phyloP scores from a whole-genome alignment of 1,139 yeast genomes.

The Candida pseudoviswanathii region DNA sequence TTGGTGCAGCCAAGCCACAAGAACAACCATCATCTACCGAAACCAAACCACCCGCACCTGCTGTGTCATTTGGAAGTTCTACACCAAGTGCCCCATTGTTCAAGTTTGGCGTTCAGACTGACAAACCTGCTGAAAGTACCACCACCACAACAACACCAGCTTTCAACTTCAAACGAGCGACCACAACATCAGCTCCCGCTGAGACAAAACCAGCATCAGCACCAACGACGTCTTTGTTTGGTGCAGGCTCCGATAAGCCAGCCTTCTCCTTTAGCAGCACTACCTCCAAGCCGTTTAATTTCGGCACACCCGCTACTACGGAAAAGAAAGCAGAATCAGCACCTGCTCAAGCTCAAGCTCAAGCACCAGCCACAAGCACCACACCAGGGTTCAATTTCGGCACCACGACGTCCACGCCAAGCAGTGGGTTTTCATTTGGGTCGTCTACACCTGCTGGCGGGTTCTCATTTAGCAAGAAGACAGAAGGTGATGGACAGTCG shows the following conservation, averaged over 20 bases:
- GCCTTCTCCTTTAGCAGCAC: conserved; percentile 20
- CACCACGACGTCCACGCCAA: conserved; percentile 1
- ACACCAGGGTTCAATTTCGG: conserved; percentile 22
- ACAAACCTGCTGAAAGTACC: neutral
- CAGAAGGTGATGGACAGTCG: neutral
- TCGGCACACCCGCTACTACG: conserved; percentile 14
- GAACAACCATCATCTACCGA: neutral
- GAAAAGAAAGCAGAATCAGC: neutral
- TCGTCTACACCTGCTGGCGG: conserved; percentile 8
- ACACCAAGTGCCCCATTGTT: neutral
- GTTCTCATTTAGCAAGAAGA: conserved; percentile 26
- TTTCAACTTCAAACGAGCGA: conserved; percentile 8
- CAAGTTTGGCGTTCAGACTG: neutral
- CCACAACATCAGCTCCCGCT: neutral
- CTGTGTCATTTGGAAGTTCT: neutral
- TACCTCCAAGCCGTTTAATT: conserved; percentile 19
- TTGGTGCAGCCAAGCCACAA: neutral
- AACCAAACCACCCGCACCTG: neutral
- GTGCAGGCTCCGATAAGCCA: conserved; percentile 6
- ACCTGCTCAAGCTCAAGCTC: neutral
- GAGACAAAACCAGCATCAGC: neutral
- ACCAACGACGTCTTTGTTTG: conserved; percentile 2
- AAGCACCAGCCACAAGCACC: conserved; percentile 1
- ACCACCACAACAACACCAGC: conserved; percentile 11
- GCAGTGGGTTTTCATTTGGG: conserved; percentile 29